These are phyloP conservation scores for Favolaschia claudopus DNA, from an alignment of 768 basidiomycete genomes.

Conservation along the genomic window DNA sequence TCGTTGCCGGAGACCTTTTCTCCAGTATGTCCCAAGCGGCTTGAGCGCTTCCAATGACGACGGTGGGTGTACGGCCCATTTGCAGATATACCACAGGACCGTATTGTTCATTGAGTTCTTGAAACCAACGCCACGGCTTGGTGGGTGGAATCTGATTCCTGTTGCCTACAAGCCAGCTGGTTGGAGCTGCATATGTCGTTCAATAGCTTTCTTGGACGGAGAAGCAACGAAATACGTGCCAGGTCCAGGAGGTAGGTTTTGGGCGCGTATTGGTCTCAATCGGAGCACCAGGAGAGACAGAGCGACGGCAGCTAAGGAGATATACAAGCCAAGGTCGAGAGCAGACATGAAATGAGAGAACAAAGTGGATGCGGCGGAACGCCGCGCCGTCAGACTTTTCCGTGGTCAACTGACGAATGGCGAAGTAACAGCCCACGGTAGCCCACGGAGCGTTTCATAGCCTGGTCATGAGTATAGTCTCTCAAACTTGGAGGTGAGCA, in stretches of 20 bases:
- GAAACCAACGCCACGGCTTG: conserved; percentile 58
- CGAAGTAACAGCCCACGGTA: too few species aligned
- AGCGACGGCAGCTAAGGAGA: neutral
- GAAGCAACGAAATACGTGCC: neutral
- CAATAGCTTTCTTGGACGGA: neutral
- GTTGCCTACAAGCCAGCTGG: conserved; percentile 47
- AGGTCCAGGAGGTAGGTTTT: conserved; percentile 23
- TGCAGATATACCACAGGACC: conserved; percentile 31
- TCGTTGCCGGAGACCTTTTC: conserved; percentile 55
- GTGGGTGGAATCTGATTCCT: conserved; percentile 49
- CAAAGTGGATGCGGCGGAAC: neutral
- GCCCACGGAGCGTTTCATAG: too few species aligned
- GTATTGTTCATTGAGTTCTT: conserved; percentile 53
- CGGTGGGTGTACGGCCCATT: conserved; percentile 5
- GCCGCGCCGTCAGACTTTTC: too few species aligned
- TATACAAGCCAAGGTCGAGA: neutral
- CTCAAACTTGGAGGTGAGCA: too few species aligned
- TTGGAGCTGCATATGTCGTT: conserved; percentile 7
- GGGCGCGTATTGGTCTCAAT: conserved; percentile 9
- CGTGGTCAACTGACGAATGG: too few species aligned
- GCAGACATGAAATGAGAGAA: conserved; percentile 5
- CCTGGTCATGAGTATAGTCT: too few species aligned
- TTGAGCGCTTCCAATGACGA: conserved; percentile 54
- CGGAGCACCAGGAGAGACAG: conserved; percentile 3
- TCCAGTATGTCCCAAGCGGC: conserved; percentile 57